phyloP scores from a whole-genome alignment of 1,284 basidiomycete species.

The Tilletiopsis washingtonensis region DNA sequence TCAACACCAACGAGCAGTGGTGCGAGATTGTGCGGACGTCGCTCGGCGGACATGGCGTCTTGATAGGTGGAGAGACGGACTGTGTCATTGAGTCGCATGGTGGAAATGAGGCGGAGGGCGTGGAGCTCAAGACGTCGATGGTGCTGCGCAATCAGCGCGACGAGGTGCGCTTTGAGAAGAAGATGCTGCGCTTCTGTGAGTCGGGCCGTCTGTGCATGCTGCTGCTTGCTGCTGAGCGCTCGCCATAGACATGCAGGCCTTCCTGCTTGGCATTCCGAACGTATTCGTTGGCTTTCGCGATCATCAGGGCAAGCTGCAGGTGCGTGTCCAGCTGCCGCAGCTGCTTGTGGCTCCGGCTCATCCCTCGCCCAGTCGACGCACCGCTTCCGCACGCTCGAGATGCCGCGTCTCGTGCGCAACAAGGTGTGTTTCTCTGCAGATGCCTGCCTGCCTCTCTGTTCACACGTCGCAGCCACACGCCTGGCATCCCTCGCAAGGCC shows the following conservation, averaged over 20 bases:
- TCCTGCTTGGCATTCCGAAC: slow-evolving; percentile 72
- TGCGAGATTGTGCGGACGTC: slow-evolving; percentile 86
- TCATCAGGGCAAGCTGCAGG: slow-evolving; percentile 55
- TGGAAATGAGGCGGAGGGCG: slow-evolving; percentile 28
- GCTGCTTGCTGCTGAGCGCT: not conserved
- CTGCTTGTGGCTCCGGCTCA: too few species aligned
- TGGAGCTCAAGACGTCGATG: slow-evolving; percentile 90
- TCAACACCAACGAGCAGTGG: slow-evolving; percentile 93
- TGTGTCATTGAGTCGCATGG: slow-evolving; percentile 55
- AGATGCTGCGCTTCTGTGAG: slow-evolving; percentile 74
- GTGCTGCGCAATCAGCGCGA: slow-evolving; percentile 63
- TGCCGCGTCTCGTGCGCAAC: slow-evolving; percentile 41
- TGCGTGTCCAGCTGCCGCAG: slow-evolving; percentile 3
- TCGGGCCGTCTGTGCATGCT: slow-evolving; percentile 47
- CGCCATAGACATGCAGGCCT: slow-evolving; percentile 64
- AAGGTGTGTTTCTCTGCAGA: not conserved
- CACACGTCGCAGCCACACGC: not conserved
- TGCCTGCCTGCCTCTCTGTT: not conserved
- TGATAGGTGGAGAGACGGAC: slow-evolving; percentile 92
- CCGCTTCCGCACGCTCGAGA: slow-evolving; percentile 45
- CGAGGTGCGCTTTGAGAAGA: slow-evolving; percentile 65
- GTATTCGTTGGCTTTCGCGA: slow-evolving; percentile 89
- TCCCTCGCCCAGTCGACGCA: slow-evolving; percentile 14
- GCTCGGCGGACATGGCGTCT: slow-evolving; percentile 67
- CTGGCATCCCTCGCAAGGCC: not conserved